Evolutionary conservation across 2,329 filamentous ascomycete genomes (phyloP).

Genomic region (Colletotrichum viniferum): DNA sequence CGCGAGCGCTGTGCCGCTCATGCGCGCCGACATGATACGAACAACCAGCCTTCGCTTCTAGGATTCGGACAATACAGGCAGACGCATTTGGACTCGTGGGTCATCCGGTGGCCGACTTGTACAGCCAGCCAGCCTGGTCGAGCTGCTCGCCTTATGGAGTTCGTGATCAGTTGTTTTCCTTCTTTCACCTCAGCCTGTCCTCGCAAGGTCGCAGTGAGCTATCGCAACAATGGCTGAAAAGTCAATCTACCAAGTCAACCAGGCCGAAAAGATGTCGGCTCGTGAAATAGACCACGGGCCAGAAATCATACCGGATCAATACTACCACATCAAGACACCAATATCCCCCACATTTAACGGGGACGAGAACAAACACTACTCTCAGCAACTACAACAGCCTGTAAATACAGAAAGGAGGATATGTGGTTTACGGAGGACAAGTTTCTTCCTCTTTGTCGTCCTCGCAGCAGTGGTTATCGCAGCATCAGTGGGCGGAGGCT

Average conservation of each 20-base stretch:
- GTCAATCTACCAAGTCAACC: background rate
- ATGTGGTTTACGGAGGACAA: background rate
- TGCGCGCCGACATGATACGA: background rate
- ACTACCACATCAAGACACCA: background rate
- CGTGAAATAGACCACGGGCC: background rate
- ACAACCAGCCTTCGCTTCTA: background rate
- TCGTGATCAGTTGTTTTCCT: background rate
- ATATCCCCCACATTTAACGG: background rate
- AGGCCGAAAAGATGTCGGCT: background rate
- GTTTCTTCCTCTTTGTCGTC: background rate
- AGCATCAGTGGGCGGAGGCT: constrained; percentile 10
- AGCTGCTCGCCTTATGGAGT: background rate
- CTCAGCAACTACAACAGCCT: background rate
- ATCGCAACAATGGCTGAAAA: background rate
- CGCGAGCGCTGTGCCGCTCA: background rate
- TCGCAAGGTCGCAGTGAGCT: background rate
- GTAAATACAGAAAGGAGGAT: background rate
- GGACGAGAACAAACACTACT: background rate
- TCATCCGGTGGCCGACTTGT: background rate
- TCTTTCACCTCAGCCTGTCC: background rate
- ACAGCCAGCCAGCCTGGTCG: background rate
- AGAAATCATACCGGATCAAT: background rate
- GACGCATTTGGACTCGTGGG: background rate
- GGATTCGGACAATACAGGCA: background rate
- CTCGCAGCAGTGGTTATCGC: background rate